Conservation (phyloP, 2,329 filamentous ascomycete genomes). For the Ceratocystis cubensis region DNA sequence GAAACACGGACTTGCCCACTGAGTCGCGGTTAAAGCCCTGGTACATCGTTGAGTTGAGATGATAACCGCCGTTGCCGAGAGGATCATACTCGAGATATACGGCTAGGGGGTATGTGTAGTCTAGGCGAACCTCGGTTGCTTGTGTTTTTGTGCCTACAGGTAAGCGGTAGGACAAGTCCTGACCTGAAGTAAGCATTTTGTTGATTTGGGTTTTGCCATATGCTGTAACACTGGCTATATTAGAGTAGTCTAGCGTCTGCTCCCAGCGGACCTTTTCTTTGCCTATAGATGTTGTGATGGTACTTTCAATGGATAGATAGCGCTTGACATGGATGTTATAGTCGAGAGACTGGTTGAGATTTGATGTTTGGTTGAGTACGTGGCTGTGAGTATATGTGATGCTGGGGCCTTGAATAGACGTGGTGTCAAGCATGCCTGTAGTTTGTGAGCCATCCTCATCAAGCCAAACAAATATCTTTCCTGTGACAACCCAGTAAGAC, state of each 20-base stretch:
- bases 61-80: slow-evolving; percentile 20
- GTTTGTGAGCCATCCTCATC: slow-evolving; percentile 41
- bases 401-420: slow-evolving; percentile 25
- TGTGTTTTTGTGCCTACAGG: slow-evolving; percentile 4
- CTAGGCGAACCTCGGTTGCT: neutral
- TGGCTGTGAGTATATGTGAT: slow-evolving; percentile 22
- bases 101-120: slow-evolving; percentile 41
- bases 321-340: slow-evolving; percentile 48
- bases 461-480: slow-evolving; percentile 70
- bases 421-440: slow-evolving; percentile 31
- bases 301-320: slow-evolving; percentile 40
- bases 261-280: slow-evolving; percentile 37
- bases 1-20: slow-evolving; percentile 35
- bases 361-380: slow-evolving; percentile 34
- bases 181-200: slow-evolving; percentile 34
- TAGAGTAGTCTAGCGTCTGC: slow-evolving; percentile 44
- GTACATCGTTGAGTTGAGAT: slow-evolving; percentile 28
- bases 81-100: slow-evolving; percentile 18
- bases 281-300: slow-evolving; percentile 25
- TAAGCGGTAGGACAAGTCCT: slow-evolving; percentile 29
- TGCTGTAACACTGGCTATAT: slow-evolving; percentile 36
- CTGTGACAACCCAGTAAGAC: slow-evolving; percentile 59
- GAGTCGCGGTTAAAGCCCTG: slow-evolving; percentile 33
- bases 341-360: slow-evolving; percentile 44
- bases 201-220: slow-evolving; percentile 32